Base-by-base conservation (phyloP, 2,329 filamentous ascomycete species). In the Scopulariopsis brevicaulis region DNA sequence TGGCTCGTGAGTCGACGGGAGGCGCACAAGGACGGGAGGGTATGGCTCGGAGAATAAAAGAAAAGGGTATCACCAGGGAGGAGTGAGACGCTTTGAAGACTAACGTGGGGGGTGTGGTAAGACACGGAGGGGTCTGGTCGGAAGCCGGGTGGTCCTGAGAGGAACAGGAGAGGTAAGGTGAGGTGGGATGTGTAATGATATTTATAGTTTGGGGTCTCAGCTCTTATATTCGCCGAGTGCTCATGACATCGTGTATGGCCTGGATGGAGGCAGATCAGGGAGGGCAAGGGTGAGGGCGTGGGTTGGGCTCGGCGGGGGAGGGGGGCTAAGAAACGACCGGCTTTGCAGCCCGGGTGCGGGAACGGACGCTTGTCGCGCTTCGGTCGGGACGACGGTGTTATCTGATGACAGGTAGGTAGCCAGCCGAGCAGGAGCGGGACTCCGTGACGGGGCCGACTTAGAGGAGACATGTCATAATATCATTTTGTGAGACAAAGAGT, bases 401-500 rank as follows among this genome's bases (percentile, higher is more conserved):
- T 50, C 46, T 50, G n/a, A 50, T 24, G 46, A 43, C 46, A 52
- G 35, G 28, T 15, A 57, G 34, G 50, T 48, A 53, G 51, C 56
- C 56, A 48, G 48, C 50, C 50, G 56, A 54, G 18, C 35, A 40
- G 50, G 24, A 53, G 25, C 46, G 56, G 50, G 56, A 43, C 53
- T 54, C 25, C 50, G 50, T 58, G 50, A 53, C 56, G 53, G 56
- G 56, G 12, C 51, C 35, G 35, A 40, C 32, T 53, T 34, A 51
- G 22, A 58, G 56, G 48, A 53, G 55, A 58, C 56, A 53, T 53
- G 56, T 58, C 56, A 58, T 37, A 54, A 58, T 40, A 34, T 34
- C 25, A n/a, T 51, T 24, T 48, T 58, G 56, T 58, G 56, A 58
- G 56, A 58, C 56, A 54, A 25, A 22, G n/a, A 56, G 34, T 25